These are phyloP conservation scores for Fusarium hainanense DNA, from an alignment of 2,329 filamentous ascomycete genomes.

Conservation along the genomic window DNA sequence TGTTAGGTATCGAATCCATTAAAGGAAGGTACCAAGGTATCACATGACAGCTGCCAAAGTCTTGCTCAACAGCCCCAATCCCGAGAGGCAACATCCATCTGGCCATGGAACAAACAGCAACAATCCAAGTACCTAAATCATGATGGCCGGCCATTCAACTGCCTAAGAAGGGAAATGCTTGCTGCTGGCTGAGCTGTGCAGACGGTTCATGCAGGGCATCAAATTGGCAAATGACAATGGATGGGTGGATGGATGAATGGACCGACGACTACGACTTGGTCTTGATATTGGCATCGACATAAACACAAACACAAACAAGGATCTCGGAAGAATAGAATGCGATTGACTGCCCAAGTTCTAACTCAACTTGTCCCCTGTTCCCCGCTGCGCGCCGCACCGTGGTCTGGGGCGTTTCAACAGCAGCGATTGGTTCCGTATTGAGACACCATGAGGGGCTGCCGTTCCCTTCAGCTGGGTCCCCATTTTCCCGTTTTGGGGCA, in stretches of 20 bases:
- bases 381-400: conserved; percentile 30
- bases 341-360: conserved; percentile 21
- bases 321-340: conserved; percentile 24
- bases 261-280: neutral
- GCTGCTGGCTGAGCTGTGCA: neutral
- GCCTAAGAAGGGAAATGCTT: conserved; percentile 15
- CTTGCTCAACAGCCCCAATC: neutral
- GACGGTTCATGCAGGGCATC: neutral
- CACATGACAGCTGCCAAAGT: conserved; percentile 23
- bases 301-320: conserved; percentile 19
- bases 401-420: conserved; percentile 16
- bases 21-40: neutral
- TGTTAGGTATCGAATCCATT: too few relatives aligned
- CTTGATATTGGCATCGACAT: neutral
- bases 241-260: neutral
- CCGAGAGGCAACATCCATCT: neutral
- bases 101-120: neutral
- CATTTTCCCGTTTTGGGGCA: conserved; percentile 48
- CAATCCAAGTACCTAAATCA: neutral
- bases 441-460: conserved; percentile 36
- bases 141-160: neutral
- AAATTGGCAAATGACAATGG: neutral
- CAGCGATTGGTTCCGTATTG: conserved; percentile 42
- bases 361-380: neutral
- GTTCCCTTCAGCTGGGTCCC: conserved; percentile 36